Conservation (phyloP, 495 filamentous ascomycete genomes). For the Penicillium pancosmium region DNA sequence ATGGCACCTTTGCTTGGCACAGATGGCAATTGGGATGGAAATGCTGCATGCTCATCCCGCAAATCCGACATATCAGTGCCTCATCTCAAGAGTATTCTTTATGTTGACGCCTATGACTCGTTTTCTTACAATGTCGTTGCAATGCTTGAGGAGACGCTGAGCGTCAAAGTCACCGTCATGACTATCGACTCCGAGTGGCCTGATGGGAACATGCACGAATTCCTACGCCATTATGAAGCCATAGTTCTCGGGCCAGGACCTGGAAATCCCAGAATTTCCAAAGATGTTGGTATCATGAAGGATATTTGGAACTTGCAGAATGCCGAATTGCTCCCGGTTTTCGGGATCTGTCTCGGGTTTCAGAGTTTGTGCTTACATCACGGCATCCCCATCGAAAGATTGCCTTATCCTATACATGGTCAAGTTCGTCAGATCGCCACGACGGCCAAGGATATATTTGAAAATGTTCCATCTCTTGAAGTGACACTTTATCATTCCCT, state of each 20-base stretch:
- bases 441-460: slow-evolving; percentile 52
- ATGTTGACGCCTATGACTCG: slow-evolving; percentile 93
- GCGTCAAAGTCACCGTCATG: slow-evolving; percentile 68
- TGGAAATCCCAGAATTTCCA: slow-evolving; percentile 58
- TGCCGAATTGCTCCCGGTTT: slow-evolving; percentile 64
- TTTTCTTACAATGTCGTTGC: slow-evolving; percentile 92
- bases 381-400: slow-evolving; percentile 63
- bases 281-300: slow-evolving; percentile 79
- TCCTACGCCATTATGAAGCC: slow-evolving; percentile 67
- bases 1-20: slow-evolving; percentile 43
- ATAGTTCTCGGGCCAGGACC: slow-evolving; percentile 82
- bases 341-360: slow-evolving; percentile 93
- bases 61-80: slow-evolving; percentile 3
- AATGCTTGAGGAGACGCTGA: slow-evolving; percentile 66
- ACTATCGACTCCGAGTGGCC: slow-evolving; percentile 66
- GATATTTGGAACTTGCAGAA: slow-evolving; percentile 70
- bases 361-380: slow-evolving; percentile 75
- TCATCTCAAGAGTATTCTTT: slow-evolving; percentile 62
- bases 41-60: slow-evolving; percentile 4
- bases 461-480: slow-evolving; percentile 55
- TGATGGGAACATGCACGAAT: slow-evolving; percentile 43
- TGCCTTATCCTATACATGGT: slow-evolving; percentile 76
- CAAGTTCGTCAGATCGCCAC: slow-evolving; percentile 69
- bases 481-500: slow-evolving; percentile 91
- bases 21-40: slow-evolving; percentile 24